Percentiles rank a stretch among this genome's conserved stretches.
These are phyloP conservation scores for Lomentospora prolificans DNA, from an alignment of 2,329 filamentous ascomycete genomes.

Conservation along the genomic window DNA sequence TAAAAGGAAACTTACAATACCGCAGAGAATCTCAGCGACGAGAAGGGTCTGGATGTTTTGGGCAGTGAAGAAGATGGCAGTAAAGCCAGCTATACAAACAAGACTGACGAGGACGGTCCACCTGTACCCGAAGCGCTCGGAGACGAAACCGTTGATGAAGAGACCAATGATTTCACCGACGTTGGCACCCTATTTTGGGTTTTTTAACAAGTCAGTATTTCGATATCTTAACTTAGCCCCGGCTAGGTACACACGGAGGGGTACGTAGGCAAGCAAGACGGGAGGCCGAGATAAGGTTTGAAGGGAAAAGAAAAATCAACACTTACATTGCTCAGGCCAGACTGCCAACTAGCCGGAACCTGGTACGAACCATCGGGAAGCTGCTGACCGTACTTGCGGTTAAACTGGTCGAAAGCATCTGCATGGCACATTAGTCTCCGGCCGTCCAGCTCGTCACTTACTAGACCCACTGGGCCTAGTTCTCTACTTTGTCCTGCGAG, in stretches of 20 bases:
- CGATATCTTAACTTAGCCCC: background rate
- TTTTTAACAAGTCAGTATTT: constrained; percentile 46
- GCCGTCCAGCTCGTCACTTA: too few species aligned
- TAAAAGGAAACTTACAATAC: constrained; percentile 13
- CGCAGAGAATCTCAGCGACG: constrained; percentile 33
- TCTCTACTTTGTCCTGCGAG: too few species aligned
- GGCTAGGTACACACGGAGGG: background rate
- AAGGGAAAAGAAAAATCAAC: constrained; percentile 25
- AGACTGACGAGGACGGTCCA: constrained; percentile 33
- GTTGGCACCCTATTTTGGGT: constrained; percentile 48
- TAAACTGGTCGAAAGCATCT: constrained; percentile 16
- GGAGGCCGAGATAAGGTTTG: too few species aligned
- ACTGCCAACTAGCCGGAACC: constrained; percentile 39
- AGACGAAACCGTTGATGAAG: constrained; percentile 34
- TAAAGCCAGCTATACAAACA: constrained; percentile 26
- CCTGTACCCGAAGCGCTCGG: constrained; percentile 32
- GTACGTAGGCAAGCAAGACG: background rate
- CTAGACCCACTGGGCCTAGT: too few species aligned
- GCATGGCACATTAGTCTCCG: background rate
- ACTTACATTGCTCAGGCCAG: constrained; percentile 18
- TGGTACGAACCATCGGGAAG: constrained; percentile 18
- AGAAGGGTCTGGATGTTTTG: constrained; percentile 26
- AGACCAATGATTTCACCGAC: constrained; percentile 59
- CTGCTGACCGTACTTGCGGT: constrained; percentile 17
- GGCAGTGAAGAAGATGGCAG: constrained; percentile 38